Evolutionary conservation across 2,329 filamentous ascomycete genomes (phyloP).

Genomic region (Penicillium expansum): DNA sequence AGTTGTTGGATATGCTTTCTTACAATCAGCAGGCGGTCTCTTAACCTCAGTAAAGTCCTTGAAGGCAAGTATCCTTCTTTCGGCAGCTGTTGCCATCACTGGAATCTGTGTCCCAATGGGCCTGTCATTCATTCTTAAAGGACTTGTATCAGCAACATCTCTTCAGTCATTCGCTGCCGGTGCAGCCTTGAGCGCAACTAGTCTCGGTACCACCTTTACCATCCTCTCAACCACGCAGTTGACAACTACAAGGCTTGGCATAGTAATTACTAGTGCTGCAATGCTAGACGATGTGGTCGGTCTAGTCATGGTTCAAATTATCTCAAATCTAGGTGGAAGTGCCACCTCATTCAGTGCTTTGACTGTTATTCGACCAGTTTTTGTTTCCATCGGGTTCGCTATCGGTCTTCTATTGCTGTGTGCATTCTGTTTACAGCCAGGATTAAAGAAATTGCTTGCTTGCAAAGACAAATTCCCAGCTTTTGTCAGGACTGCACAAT

Average conservation of each 20-base stretch:
- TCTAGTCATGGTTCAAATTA: slow-evolving; percentile 72
- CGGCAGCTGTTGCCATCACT: slow-evolving; percentile 61
- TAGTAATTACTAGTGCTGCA: slow-evolving; percentile 53
- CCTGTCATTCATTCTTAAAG: slow-evolving; percentile 60
- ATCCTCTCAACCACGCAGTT: slow-evolving; percentile 61
- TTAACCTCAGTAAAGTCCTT: slow-evolving; percentile 48
- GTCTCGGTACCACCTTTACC: slow-evolving; percentile 68
- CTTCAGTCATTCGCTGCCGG: slow-evolving; percentile 70
- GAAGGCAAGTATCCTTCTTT: slow-evolving; percentile 60
- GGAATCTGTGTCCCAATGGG: slow-evolving; percentile 64
- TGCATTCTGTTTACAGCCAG: slow-evolving; percentile 17
- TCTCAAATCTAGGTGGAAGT: slow-evolving; percentile 60
- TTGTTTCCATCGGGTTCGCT: slow-evolving; percentile 46
- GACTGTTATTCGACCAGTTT: slow-evolving; percentile 51
- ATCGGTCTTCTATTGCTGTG: slow-evolving; percentile 30
- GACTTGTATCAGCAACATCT: slow-evolving; percentile 49
- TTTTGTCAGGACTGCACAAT: slow-evolving; percentile 13
- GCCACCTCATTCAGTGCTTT: slow-evolving; percentile 34
- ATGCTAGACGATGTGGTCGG: slow-evolving; percentile 44
- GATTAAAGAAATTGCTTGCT: slow-evolving; percentile 6
- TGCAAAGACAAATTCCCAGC: slow-evolving; percentile 8
- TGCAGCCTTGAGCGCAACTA: slow-evolving; percentile 71
- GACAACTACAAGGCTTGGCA: slow-evolving; percentile 55
- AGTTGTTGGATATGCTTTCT: background rate
- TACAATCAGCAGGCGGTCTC: slow-evolving; percentile 22